These are phyloP conservation scores for Annona cherimola DNA, from an alignment of 164 flowering plant species.

Conservation along the genomic window DNA sequence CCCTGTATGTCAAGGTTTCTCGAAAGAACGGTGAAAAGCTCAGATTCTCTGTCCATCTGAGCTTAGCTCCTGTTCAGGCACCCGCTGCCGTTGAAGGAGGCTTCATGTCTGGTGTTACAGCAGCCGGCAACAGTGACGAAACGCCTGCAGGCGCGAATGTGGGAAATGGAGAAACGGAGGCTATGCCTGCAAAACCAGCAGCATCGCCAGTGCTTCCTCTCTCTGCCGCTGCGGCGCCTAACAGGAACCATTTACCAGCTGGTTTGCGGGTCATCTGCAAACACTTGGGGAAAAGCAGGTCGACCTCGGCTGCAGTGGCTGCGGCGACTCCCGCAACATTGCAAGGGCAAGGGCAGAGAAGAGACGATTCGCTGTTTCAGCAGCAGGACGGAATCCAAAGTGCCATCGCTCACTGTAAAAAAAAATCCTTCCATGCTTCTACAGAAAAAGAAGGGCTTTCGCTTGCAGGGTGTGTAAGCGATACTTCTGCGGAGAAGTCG, in stretches of 20 bases:
- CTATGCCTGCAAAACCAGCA: no score
- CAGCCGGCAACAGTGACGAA: conserved; percentile 18
- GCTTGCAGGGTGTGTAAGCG: not conserved
- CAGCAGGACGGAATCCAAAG: conserved; percentile 87
- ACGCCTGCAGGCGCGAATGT: conserved; percentile 13
- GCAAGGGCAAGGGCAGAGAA: conserved; percentile 31
- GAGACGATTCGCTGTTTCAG: conserved; percentile 80
- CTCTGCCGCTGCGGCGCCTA: no score
- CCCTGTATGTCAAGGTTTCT: conserved; percentile 68
- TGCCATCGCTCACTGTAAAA: conserved; percentile 91
- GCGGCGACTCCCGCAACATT: no score
- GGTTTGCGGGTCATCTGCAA: no score
- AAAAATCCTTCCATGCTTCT: conserved; percentile 65
- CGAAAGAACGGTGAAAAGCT: conserved; percentile 49
- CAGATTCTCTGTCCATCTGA: conserved; percentile 37
- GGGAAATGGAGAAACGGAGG: no score
- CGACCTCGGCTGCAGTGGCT: no score
- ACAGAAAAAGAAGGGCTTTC: conserved; percentile 30
- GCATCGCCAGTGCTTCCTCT: no score
- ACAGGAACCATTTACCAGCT: no score
- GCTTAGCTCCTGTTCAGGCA: conserved; percentile 8
- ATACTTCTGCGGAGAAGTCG: not conserved
- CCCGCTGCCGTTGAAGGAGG: conserved; percentile 50
- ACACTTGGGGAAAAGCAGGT: no score
- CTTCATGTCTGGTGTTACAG: conserved; percentile 48